Evolutionary conservation across 1,284 basidiomycete genomes (phyloP).

Genomic region (Earliella scabrosa): DNA sequence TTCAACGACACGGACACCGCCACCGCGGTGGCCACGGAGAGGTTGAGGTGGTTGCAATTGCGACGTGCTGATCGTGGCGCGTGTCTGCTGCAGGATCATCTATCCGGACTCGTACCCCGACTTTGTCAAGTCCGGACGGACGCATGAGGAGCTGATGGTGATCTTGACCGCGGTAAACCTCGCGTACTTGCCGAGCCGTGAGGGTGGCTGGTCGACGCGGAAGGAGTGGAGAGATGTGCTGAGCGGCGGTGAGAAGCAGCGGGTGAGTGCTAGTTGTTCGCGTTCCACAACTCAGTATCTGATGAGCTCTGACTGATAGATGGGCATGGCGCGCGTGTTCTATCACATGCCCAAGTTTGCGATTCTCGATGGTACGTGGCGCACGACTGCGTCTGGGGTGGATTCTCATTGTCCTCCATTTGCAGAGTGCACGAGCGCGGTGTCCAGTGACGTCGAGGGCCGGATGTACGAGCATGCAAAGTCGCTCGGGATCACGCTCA

Average conservation of each 20-base stretch:
- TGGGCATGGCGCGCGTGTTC: slow-evolving; percentile 85
- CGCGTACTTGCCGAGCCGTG: slow-evolving; percentile 84
- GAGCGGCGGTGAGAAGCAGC: slow-evolving; percentile 95
- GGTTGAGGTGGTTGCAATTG: not conserved
- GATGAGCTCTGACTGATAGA: slow-evolving; percentile 45
- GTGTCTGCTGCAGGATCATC: slow-evolving; percentile 49
- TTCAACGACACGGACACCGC: too few relatives aligned
- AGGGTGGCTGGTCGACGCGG: slow-evolving; percentile 88
- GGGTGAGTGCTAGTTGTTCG: slow-evolving; percentile 49
- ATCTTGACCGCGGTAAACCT: slow-evolving; percentile 85
- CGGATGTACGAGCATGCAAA: slow-evolving; percentile 96
- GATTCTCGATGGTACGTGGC: slow-evolving; percentile 67
- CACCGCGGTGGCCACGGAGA: too few relatives aligned
- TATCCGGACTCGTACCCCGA: slow-evolving; percentile 88
- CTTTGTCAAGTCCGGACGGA: slow-evolving; percentile 66
- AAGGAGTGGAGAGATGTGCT: slow-evolving; percentile 98
- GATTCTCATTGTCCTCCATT: not conserved
- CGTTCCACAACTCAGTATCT: not conserved
- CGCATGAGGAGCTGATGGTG: slow-evolving; percentile 71
- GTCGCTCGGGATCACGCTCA: slow-evolving; percentile 89
- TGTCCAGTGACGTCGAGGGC: slow-evolving; percentile 96
- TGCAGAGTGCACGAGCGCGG: slow-evolving; percentile 92
- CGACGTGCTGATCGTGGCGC: slow-evolving; percentile 1
- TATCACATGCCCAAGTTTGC: slow-evolving; percentile 84
- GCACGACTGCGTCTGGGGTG: too few relatives aligned